Evolutionary conservation across 495 filamentous ascomycete genomes (phyloP).

Genomic region (Saxispiralis lemnorum): DNA sequence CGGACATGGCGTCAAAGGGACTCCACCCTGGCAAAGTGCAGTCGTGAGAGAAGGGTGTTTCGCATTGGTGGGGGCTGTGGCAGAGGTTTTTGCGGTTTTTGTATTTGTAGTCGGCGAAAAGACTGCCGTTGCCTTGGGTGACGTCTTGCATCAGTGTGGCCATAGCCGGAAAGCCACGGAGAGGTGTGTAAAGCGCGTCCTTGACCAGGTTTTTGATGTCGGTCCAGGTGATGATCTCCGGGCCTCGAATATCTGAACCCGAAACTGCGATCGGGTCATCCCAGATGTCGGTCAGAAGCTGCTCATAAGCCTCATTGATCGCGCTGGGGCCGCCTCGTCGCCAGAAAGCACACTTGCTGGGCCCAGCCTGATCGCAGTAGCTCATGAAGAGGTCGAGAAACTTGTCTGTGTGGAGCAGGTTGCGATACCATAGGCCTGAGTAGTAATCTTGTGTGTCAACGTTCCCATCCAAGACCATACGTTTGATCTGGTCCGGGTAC

Average conservation of each 20-base stretch:
- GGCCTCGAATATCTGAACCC: constrained; percentile 4
- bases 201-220: constrained; percentile 25
- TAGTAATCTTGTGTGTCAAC: constrained; percentile 30
- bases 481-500: constrained; percentile 31
- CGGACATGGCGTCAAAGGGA: constrained; percentile 28
- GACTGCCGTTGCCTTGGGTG: constrained; percentile 32
- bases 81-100: constrained; percentile 2
- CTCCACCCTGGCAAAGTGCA: not conserved
- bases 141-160: constrained; percentile 38
- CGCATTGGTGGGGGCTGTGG: not conserved
- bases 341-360: constrained; percentile 29
- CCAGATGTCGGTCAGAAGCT: constrained; percentile 27
- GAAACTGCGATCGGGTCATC: constrained; percentile 33
- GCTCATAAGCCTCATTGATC: constrained; percentile 27
- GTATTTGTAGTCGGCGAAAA: no score
- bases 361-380: constrained; percentile 36
- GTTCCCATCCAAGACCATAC: constrained; percentile 34
- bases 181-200: constrained; percentile 38
- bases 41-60: not conserved
- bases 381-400: constrained; percentile 29
- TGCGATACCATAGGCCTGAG: constrained; percentile 17
- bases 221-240: constrained; percentile 20
- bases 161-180: constrained; percentile 36
- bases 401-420: constrained; percentile 19
- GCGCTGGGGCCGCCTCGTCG: constrained; percentile 24